Conservation (phyloP, 1,284 basidiomycete genomes). For the Austropuccinia psidii region DNA sequence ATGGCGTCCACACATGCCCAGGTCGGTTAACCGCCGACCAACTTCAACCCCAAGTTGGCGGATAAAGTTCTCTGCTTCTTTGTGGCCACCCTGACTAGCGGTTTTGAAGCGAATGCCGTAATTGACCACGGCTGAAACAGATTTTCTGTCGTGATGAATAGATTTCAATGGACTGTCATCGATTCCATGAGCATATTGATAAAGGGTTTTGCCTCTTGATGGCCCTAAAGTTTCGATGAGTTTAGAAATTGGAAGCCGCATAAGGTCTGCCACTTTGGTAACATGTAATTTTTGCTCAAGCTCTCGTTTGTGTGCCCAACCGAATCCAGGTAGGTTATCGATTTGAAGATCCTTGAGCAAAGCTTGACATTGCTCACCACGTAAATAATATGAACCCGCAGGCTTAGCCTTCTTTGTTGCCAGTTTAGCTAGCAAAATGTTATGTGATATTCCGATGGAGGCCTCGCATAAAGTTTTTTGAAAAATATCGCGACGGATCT, state of each 20-base stretch:
- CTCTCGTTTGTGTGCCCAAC: slow-evolving; percentile 52
- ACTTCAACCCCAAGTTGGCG: slow-evolving; percentile 67
- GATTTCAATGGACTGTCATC: background rate
- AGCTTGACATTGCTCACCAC: slow-evolving; percentile 53
- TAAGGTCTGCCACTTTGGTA: slow-evolving; percentile 68
- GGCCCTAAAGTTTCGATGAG: slow-evolving; percentile 16
- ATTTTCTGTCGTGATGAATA: slow-evolving; percentile 38
- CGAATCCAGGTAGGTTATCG: slow-evolving; percentile 79
- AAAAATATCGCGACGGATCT: slow-evolving; percentile 67
- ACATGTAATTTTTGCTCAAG: slow-evolving; percentile 63
- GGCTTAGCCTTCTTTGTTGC: slow-evolving; percentile 89
- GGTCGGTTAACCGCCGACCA: slow-evolving; percentile 60
- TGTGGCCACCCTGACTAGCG: slow-evolving; percentile 54
- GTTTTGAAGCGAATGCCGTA: slow-evolving; percentile 91
- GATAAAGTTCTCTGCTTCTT: slow-evolving; percentile 63
- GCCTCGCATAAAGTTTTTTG: slow-evolving; percentile 72
- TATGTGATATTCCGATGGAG: slow-evolving; percentile 76
- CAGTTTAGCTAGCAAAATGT: slow-evolving; percentile 82
- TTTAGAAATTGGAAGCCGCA: slow-evolving; percentile 38
- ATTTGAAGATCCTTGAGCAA: slow-evolving; percentile 72
- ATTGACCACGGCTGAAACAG: slow-evolving; percentile 40
- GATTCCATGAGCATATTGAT: background rate
- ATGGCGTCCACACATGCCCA: slow-evolving; percentile 62
- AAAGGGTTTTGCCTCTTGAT: slow-evolving; percentile 11
- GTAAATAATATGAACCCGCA: slow-evolving; percentile 68